These are phyloP conservation scores for Metschnikowia picachoensis DNA, from an alignment of 805 yeast species.

Conservation along the genomic window DNA sequence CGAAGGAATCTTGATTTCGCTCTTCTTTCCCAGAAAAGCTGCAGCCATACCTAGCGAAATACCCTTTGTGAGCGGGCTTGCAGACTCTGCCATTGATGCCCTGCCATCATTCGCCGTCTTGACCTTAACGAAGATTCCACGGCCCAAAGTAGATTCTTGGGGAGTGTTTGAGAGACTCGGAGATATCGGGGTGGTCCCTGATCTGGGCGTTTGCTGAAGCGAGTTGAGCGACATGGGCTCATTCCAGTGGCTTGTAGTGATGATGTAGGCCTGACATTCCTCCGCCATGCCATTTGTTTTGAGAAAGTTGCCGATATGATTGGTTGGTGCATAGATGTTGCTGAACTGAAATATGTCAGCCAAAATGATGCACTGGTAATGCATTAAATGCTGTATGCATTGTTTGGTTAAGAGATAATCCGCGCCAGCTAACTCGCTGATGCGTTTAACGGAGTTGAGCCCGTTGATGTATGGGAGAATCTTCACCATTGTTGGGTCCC, in stretches of 20 bases:
- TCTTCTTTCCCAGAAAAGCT: not conserved
- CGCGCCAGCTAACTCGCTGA: constrained; percentile 76
- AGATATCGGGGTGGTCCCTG: constrained; percentile 2
- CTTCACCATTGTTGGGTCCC: constrained; percentile 96
- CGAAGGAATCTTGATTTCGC: constrained; percentile 45
- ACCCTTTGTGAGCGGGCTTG: constrained; percentile 12
- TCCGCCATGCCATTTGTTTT: constrained; percentile 60
- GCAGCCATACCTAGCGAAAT: not conserved
- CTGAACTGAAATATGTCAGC: constrained; percentile 86
- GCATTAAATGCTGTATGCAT: constrained; percentile 87
- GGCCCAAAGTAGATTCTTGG: not conserved
- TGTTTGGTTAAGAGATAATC: constrained; percentile 74
- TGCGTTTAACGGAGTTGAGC: constrained; percentile 71
- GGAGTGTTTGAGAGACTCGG: constrained; percentile 7
- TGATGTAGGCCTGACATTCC: constrained; percentile 83
- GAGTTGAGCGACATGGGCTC: constrained; percentile 11
- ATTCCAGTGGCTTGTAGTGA: constrained; percentile 28
- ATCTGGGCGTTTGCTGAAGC: not conserved
- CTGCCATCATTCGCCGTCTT: not conserved
- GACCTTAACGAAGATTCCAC: not conserved
- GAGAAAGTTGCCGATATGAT: constrained; percentile 65
- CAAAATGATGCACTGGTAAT: constrained; percentile 79
- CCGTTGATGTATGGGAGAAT: constrained; percentile 87
- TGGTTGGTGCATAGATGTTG: constrained; percentile 86
- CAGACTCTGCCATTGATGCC: constrained; percentile 2